Base-by-base conservation (phyloP, 2,329 filamentous ascomycete species). In the Penicillium sp. region DNA sequence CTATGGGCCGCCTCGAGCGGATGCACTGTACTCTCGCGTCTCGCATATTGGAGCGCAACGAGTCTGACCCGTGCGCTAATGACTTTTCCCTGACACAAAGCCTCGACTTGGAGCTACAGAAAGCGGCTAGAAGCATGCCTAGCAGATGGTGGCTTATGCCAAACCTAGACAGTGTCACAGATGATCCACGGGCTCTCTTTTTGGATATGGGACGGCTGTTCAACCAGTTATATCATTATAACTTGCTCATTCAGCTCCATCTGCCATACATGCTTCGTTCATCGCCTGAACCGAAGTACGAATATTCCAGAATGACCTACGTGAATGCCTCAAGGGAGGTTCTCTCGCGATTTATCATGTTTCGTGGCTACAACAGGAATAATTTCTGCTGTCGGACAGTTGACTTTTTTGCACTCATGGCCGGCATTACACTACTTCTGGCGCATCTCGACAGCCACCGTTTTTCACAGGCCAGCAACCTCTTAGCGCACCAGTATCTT, bases 261-360 rank as follows among this genome's bases (percentile, higher is more conserved):
- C 75, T 85, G 4, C 83, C 83, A 0, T 84, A 80, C 58, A 80
- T 85, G 70, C 75, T 85, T 16, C 75, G 74, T 19, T 60, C 66
- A 1, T 63, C 65, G 5, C 51, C 50, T 1, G 66, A 70, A 13
- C 50, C 55, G 2, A 74, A 75, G 16, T 77, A 79, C 55, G 77
- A 79, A 16, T 81, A 82, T 63, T 81, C 77, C 56, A 80, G 78
- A 59, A 75, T 76, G 6, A 78, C 78, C 1, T 82, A 80, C 60
- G 70, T 82, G 44, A 76, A 77, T 29, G 78, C 83, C 1, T 80
- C 79, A 29, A 80, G 84, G 3, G 78, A 79, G 51, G 73, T 85
- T 9, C 71, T 86, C 5, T 66, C 63, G 2, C 78, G 79, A 1
- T 85, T 81, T 55, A 66, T 81, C 29, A 60, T 74, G 25, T 81